These are phyloP conservation scores for Rhizopus stolonifer DNA, from an alignment of 371 early-diverging fungal genomes.

Conservation along the genomic window DNA sequence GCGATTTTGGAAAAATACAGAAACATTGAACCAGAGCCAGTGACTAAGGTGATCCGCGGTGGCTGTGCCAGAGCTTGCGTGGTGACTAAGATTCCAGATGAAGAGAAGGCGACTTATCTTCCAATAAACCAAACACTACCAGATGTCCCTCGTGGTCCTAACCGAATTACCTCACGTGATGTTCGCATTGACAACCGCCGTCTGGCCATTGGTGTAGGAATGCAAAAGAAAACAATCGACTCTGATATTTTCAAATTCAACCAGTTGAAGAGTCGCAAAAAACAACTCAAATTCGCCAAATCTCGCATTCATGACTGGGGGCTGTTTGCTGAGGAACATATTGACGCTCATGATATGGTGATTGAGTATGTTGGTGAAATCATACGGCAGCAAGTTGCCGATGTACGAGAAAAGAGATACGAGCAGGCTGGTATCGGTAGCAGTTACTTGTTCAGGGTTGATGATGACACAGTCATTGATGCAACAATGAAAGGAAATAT, in stretches of 20 bases:
- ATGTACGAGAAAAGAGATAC: conserved; percentile 92
- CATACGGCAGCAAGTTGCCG: conserved; percentile 94
- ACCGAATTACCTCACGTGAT: conserved; percentile 53
- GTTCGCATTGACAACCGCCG: conserved; percentile 67
- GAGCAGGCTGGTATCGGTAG: conserved; percentile 90
- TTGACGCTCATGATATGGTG: conserved; percentile 92
- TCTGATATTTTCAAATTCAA: conserved; percentile 84
- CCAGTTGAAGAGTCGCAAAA: conserved; percentile 87
- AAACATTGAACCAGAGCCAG: conserved; percentile 13
- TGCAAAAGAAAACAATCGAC: conserved; percentile 45
- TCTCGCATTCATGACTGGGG: conserved; percentile 97
- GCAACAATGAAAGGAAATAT: conserved; percentile 98
- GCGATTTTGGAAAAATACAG: conserved; percentile 42
- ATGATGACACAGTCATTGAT: conserved; percentile 95
- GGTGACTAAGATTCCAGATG: conserved; percentile 72
- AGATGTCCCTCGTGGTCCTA: conserved; percentile 33
- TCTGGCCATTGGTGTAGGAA: conserved; percentile 40
- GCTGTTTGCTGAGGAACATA: conserved; percentile 88
- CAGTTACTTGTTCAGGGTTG: conserved; percentile 95
- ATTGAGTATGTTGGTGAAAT: conserved; percentile 99
- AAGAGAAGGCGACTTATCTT: conserved; percentile 66
- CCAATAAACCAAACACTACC: conserved; percentile 52
- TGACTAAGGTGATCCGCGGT: conserved; percentile 30
- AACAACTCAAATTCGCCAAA: conserved; percentile 85
- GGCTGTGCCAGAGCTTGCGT: conserved; percentile 76